phyloP scores from a whole-genome alignment of 1,284 basidiomycete genomes.

The Fomitiporia mediterranea region DNA sequence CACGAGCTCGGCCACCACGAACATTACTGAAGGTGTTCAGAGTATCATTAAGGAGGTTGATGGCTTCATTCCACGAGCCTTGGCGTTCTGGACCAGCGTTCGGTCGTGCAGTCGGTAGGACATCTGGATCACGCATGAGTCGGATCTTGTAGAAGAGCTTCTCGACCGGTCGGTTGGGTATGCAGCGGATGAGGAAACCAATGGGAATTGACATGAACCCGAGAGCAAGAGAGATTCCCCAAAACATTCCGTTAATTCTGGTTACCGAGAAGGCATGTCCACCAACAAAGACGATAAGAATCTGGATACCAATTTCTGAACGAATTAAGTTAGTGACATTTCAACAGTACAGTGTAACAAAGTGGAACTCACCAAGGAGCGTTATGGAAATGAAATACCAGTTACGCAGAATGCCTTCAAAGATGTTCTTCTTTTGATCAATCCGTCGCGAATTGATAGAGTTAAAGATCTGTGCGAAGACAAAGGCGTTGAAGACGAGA shows the following conservation, averaged over 20 bases:
- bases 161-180: conserved; percentile 83
- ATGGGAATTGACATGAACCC: conserved; percentile 87
- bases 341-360: not conserved
- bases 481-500: conserved; percentile 94
- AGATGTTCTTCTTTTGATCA: conserved; percentile 85
- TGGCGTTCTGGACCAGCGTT: conserved; percentile 46
- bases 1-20: conserved; percentile 80
- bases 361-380: conserved; percentile 56
- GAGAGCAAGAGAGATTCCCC: conserved; percentile 89
- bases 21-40: conserved; percentile 76
- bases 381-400: conserved; percentile 89
- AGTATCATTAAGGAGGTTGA: conserved; percentile 80
- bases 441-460: conserved; percentile 89
- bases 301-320: conserved; percentile 80
- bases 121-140: conserved; percentile 64
- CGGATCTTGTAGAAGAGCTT: conserved; percentile 60
- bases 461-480: conserved; percentile 95
- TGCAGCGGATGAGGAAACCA: conserved; percentile 74
- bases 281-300: conserved; percentile 89
- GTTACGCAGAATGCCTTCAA: conserved; percentile 79
- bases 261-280: conserved; percentile 92
- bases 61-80: conserved; percentile 57
- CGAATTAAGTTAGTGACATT: conserved; percentile 16
- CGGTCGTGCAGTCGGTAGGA: conserved; percentile 60
- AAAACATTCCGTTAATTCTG: conserved; percentile 74